phyloP scores from a whole-genome alignment of 495 filamentous ascomycete species.

The Evernia prunastri region DNA sequence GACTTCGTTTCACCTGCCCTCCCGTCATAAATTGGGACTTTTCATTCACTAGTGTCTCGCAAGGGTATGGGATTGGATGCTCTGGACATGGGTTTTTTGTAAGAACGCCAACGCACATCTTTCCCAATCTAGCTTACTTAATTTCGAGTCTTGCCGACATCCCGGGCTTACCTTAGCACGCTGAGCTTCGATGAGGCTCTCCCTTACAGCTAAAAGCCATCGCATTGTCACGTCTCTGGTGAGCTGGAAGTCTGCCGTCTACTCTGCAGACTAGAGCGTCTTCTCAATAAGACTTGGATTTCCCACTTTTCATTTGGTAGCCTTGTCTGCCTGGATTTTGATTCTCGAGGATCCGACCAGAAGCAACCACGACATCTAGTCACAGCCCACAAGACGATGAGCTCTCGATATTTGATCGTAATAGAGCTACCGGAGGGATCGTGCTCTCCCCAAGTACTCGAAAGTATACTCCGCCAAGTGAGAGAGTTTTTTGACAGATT shows the following conservation, averaged over 20 bases:
- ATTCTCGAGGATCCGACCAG: neutral
- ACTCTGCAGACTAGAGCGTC: neutral
- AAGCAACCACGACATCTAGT: neutral
- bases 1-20: neutral
- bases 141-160: neutral
- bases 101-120: neutral
- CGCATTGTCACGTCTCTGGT: neutral
- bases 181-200: neutral
- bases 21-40: neutral
- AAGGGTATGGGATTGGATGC: neutral
- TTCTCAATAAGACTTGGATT: neutral
- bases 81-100: neutral
- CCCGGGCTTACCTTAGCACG: neutral
- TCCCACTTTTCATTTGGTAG: neutral
- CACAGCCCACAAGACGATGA: neutral
- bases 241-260: neutral
- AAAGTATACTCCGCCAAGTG: neutral
- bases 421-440: neutral
- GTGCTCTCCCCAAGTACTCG: neutral
- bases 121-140: neutral
- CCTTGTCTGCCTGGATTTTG: neutral
- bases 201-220: neutral
- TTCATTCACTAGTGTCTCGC: neutral
- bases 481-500: neutral
- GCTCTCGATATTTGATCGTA: neutral